A percentile compares a stretch with the other conserved stretches of the same genome.
These are phyloP conservation scores for Neurospora discreta DNA, from an alignment of 495 filamentous ascomycete genomes.

Conservation along the genomic window DNA sequence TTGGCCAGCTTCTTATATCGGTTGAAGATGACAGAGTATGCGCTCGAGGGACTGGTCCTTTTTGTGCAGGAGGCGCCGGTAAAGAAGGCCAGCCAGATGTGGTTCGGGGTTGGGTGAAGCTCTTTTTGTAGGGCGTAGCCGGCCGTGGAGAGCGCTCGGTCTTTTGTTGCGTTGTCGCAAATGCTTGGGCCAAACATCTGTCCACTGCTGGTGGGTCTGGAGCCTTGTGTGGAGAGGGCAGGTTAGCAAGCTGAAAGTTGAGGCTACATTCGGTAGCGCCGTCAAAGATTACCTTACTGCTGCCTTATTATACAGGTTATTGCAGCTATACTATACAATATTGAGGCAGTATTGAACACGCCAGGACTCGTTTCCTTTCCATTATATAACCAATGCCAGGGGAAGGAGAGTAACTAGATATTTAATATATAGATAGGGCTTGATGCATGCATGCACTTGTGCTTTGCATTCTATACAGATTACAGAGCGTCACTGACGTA, in stretches of 20 bases:
- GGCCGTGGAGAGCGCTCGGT: background rate
- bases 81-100: background rate
- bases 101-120: background rate
- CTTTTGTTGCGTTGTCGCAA: background rate
- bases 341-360: too few relatives aligned
- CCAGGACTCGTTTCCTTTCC: too few relatives aligned
- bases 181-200: background rate
- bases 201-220: background rate
- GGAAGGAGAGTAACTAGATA: too few relatives aligned
- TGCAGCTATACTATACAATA: too few relatives aligned
- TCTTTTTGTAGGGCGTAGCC: background rate
- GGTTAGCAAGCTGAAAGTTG: background rate
- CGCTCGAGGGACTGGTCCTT: background rate
- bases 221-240: background rate
- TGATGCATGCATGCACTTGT: background rate
- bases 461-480: background rate
- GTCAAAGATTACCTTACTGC: too few relatives aligned
- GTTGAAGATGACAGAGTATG: background rate
- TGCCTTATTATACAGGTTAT: too few relatives aligned
- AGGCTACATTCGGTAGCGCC: too few relatives aligned
- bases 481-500: background rate
- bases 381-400: too few relatives aligned
- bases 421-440: too few relatives aligned
- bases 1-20: background rate
- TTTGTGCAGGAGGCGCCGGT: background rate